phyloP scores from a whole-genome alignment of 208 protist genomes.

The Phytomonas sp. region DNA sequence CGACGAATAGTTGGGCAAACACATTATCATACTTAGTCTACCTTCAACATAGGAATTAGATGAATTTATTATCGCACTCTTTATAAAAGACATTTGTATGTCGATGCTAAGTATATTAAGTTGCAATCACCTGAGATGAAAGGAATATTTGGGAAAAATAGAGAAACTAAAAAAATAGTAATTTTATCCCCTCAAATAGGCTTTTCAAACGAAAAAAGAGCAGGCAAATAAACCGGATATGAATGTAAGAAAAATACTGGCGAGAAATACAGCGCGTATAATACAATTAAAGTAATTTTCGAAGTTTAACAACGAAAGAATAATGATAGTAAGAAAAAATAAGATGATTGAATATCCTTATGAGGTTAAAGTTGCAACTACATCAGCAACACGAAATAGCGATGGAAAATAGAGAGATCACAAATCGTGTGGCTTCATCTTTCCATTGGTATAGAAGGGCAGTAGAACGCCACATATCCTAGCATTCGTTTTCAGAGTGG shows the following conservation, averaged over 20 bases:
- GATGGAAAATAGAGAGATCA: background rate
- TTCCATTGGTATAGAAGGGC: background rate
- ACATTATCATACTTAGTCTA: background rate
- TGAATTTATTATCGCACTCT: slow-evolving; percentile 5
- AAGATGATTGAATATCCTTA: background rate
- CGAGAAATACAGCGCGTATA: slow-evolving; percentile 4
- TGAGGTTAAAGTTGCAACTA: background rate
- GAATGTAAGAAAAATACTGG: background rate
- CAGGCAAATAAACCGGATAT: slow-evolving; percentile 6
- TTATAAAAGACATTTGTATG: background rate
- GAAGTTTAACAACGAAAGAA: background rate
- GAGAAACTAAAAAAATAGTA: slow-evolving; percentile 11
- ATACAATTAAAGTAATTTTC: background rate
- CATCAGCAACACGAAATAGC: background rate
- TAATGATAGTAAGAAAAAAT: slow-evolving; percentile 3
- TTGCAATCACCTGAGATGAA: background rate
- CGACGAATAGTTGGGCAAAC: slow-evolving; percentile 8
- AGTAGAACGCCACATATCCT: background rate
- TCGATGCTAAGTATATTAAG: background rate
- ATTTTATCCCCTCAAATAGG: background rate
- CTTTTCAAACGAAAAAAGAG: slow-evolving; percentile 2
- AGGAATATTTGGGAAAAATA: slow-evolving; percentile 7
- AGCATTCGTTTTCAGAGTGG: background rate
- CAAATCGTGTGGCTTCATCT: background rate
- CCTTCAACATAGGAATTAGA: background rate